These are phyloP conservation scores for Gynandropsis gynandra DNA, from an alignment of 345 rosid genomes.

Conservation along the genomic window DNA sequence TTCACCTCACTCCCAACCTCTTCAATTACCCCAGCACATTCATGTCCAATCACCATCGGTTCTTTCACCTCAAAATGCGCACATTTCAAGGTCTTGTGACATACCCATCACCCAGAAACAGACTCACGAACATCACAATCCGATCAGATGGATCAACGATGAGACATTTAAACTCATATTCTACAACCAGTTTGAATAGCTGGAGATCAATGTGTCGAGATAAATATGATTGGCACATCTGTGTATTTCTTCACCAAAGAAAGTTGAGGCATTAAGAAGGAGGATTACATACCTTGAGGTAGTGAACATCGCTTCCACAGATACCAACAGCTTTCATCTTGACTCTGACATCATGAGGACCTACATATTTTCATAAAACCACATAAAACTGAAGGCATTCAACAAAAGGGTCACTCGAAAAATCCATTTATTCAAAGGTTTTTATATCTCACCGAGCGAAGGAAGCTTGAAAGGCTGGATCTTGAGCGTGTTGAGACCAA, in stretches of 20 bases:
- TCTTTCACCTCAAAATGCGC: constrained; percentile 79
- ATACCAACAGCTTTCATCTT: constrained; percentile 87
- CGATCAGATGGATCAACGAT: neutral
- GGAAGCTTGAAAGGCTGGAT: constrained; percentile 77
- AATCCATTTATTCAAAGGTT: neutral
- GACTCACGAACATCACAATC: constrained; percentile 10
- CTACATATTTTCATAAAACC: constrained; percentile 23
- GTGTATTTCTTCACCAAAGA: no score
- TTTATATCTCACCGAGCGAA: constrained; percentile 42
- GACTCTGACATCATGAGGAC: constrained; percentile 76
- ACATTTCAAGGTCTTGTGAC: constrained; percentile 55
- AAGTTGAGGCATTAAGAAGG: neutral
- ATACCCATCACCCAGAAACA: neutral
- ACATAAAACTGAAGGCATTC: constrained; percentile 5
- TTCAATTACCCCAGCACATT: constrained; percentile 87
- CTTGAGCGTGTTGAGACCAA: constrained; percentile 68
- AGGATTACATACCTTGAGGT: constrained; percentile 52
- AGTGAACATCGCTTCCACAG: constrained; percentile 94
- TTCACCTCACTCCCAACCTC: constrained; percentile 76
- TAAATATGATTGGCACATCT: no score
- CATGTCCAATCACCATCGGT: constrained; percentile 97
- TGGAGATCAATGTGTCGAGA: no score
- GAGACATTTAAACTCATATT: no score
- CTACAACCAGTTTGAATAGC: neutral
- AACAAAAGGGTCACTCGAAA: neutral